phyloP scores from a whole-genome alignment of 495 filamentous ascomycete species.

The Xylaria venustula region DNA sequence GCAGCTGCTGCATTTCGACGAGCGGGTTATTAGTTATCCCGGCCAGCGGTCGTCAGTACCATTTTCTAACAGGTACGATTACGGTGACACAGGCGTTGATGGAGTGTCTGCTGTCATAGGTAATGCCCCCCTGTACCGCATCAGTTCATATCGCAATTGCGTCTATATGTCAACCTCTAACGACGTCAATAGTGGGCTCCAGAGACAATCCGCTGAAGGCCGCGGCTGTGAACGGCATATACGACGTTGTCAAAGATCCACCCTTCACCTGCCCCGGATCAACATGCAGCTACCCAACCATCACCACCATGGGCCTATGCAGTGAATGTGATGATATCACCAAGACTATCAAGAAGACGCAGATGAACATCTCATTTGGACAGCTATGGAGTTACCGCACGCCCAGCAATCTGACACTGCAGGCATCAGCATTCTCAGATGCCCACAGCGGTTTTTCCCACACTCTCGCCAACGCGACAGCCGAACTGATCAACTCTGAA shows the following conservation, averaged over 20 bases:
- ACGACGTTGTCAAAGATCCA: constrained; percentile 1
- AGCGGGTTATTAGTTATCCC: not conserved
- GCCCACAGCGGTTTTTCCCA: constrained; percentile 1
- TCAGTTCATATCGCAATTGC: not conserved
- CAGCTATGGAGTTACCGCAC: not conserved
- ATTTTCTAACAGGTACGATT: not conserved
- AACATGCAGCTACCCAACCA: not conserved
- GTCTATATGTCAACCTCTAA: not conserved
- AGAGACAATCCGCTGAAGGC: not conserved
- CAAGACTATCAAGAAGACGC: not conserved
- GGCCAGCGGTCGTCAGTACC: not conserved
- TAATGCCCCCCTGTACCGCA: not conserved
- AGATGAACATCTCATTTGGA: not conserved
- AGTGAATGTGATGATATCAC: constrained; percentile 4
- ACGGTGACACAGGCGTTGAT: not conserved
- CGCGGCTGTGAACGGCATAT: not conserved
- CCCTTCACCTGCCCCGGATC: constrained; percentile 3
- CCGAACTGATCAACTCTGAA: not conserved
- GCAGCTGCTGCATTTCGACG: constrained; percentile 3
- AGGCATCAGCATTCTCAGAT: not conserved
- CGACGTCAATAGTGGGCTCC: not conserved
- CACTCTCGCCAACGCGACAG: not conserved
- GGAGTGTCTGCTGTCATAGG: not conserved
- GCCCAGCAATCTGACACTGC: not conserved
- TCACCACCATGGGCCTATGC: not conserved